Conservation (phyloP, 2,329 filamentous ascomycete genomes). For the Coleophoma eucalyptorum region DNA sequence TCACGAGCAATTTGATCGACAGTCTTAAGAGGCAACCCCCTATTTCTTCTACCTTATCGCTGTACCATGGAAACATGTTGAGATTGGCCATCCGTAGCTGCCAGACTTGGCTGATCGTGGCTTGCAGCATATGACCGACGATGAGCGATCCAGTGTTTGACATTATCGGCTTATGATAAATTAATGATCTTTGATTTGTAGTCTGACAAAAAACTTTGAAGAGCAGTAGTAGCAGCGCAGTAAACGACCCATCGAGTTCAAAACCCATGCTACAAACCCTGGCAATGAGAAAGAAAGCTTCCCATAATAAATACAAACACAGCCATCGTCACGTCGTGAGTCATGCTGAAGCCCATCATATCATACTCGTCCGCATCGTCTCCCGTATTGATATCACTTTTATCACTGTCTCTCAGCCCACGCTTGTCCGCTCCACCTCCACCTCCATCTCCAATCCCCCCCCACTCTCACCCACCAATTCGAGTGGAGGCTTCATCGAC, state of each 20-base stretch:
- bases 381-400: background rate
- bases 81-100: too few relatives aligned
- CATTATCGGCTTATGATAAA: too few relatives aligned
- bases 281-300: background rate
- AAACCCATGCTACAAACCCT: background rate
- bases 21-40: too few relatives aligned
- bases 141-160: too few relatives aligned
- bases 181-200: background rate
- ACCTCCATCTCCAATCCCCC: background rate
- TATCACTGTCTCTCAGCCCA: background rate
- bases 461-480: background rate
- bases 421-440: background rate
- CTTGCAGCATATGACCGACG: too few relatives aligned
- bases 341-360: conserved; percentile 1
- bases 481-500: background rate
- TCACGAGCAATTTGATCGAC: too few relatives aligned
- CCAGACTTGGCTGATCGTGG: too few relatives aligned
- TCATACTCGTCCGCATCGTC: background rate
- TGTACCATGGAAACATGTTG: too few relatives aligned
- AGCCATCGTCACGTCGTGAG: conserved; percentile 1
- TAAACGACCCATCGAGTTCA: background rate
- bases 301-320: conserved; percentile 2
- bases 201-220: background rate
- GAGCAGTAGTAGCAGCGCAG: background rate
- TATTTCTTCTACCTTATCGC: too few relatives aligned